Evolutionary conservation across 1,139 yeast genomes (phyloP).

Genomic region (Taphrina flavorubra): DNA sequence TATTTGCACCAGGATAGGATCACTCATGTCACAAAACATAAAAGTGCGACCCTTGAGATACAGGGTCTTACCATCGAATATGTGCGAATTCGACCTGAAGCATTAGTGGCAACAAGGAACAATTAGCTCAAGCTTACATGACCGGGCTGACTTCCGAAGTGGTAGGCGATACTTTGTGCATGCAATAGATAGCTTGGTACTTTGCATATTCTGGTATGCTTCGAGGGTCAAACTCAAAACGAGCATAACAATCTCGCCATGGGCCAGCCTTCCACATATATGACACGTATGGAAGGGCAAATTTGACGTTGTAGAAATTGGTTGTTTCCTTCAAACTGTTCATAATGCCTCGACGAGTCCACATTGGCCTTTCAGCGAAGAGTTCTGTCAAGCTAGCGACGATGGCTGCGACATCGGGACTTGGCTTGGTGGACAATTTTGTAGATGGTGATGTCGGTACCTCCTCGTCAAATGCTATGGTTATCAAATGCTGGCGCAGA

Average conservation of each 20-base stretch:
- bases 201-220: constrained; percentile 61
- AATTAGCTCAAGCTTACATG: not conserved
- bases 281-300: constrained; percentile 82
- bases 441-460: constrained; percentile 58
- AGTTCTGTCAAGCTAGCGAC: constrained; percentile 61
- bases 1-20: constrained; percentile 63
- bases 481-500: constrained; percentile 7
- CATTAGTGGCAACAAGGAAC: not conserved
- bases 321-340: constrained; percentile 60
- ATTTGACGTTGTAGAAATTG: constrained; percentile 59
- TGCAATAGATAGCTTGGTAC: constrained; percentile 86
- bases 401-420: constrained; percentile 51
- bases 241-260: constrained; percentile 88
- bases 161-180: constrained; percentile 49
- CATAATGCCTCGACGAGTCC: constrained; percentile 80
- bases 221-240: constrained; percentile 79
- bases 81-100: constrained; percentile 54
- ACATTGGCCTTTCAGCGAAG: constrained; percentile 76
- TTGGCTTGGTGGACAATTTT: constrained; percentile 53
- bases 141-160: not conserved
- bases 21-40: constrained; percentile 82
- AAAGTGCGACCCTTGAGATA: constrained; percentile 70
- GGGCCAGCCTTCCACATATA: constrained; percentile 88
- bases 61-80: constrained; percentile 72
- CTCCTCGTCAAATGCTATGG: constrained; percentile 35